A percentile compares a stretch with the other conserved stretches of the same genome.
Conservation (phyloP, 345 rosid species). For the Hibiscus syriacus region DNA sequence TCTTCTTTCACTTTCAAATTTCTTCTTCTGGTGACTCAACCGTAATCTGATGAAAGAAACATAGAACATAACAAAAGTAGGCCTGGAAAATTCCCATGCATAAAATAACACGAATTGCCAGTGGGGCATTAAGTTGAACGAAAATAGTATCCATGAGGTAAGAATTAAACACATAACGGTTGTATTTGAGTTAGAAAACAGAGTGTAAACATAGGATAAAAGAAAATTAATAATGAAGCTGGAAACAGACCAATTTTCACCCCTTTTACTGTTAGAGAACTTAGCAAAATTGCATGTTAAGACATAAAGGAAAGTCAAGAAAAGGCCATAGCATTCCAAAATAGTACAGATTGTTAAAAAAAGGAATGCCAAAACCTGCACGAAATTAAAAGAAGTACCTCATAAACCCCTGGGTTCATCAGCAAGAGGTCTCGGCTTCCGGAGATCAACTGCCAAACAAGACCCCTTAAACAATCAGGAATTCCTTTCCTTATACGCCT, state of each 20-base stretch:
- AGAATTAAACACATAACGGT: background rate
- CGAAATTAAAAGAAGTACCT: constrained; percentile 30
- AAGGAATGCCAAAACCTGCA: constrained; percentile 1
- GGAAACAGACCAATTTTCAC: background rate
- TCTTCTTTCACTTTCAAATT: background rate
- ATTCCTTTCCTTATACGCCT: constrained; percentile 87
- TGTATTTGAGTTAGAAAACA: background rate
- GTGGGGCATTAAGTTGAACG: background rate
- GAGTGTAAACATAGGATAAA: background rate
- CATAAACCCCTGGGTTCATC: constrained; percentile 93
- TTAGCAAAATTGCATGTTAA: background rate
- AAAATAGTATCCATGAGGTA: background rate
- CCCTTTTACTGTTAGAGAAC: background rate
- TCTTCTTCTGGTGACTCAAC: background rate
- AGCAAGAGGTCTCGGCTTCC: constrained; percentile 91
- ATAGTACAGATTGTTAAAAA: background rate
- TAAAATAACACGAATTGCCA: background rate
- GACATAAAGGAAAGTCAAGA: background rate
- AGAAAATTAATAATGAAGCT: background rate
- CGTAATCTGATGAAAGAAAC: background rate
- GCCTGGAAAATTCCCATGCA: background rate
- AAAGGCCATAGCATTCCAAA: constrained; percentile 6
- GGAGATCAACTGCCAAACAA: constrained; percentile 96
- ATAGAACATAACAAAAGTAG: background rate
- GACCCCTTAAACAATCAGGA: constrained; percentile 96